These are phyloP conservation scores for Anthracocystis panici-leucophaei DNA, from an alignment of 1,284 basidiomycete genomes.

Conservation along the genomic window DNA sequence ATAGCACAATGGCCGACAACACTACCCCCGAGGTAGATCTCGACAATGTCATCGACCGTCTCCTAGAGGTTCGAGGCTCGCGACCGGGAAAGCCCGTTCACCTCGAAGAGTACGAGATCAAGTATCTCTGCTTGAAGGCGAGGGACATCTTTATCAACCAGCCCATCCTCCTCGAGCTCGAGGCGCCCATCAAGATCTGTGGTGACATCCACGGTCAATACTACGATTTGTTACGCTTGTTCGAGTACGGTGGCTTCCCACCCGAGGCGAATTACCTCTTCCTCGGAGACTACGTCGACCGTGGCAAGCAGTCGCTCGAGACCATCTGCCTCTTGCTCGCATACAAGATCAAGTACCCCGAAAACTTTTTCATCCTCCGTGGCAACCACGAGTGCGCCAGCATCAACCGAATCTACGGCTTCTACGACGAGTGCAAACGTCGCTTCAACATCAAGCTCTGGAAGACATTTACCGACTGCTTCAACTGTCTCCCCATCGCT, in stretches of 20 bases:
- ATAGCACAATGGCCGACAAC: constrained; percentile 63
- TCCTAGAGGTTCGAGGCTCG: constrained; percentile 79
- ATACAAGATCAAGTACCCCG: constrained; percentile 98
- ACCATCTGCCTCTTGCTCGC: constrained; percentile 87
- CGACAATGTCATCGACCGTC: constrained; percentile 69
- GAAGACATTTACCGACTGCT: constrained; percentile 98
- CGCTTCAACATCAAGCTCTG: constrained; percentile 97
- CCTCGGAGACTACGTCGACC: constrained; percentile 93
- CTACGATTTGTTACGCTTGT: constrained; percentile 90
- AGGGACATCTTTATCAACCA: constrained; percentile 96
- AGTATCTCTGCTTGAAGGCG: constrained; percentile 92
- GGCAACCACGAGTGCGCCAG: constrained; percentile 95
- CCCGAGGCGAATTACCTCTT: constrained; percentile 97
- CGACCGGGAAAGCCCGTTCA: constrained; percentile 94
- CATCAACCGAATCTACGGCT: constrained; percentile 95
- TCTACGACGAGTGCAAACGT: constrained; percentile 97
- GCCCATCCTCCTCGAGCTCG: constrained; percentile 90
- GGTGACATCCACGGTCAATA: constrained; percentile 96
- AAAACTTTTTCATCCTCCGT: constrained; percentile 95
- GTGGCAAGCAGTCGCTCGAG: constrained; percentile 92
- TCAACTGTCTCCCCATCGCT: constrained; percentile 94
- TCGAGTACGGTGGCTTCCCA: constrained; percentile 94
- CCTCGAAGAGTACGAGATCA: constrained; percentile 94
- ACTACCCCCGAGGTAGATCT: constrained; percentile 67
- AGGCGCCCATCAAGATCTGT: constrained; percentile 97